Conservation (phyloP, 257 asterid genomes). For the Lycium ferocissimum region DNA sequence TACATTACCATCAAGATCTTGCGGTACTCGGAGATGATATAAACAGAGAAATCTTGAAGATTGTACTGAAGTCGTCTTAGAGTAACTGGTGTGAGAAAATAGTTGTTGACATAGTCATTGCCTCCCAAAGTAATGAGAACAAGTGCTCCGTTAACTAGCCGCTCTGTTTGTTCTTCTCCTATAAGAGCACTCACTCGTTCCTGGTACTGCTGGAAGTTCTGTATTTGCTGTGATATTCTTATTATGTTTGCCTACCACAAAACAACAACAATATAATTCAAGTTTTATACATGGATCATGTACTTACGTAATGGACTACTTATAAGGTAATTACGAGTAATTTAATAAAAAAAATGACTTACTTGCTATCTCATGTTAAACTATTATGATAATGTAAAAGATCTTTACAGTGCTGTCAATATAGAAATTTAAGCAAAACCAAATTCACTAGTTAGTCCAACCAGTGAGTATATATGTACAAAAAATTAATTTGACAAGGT, state of each 20-base stretch:
- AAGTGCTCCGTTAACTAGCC: slow-evolving; percentile 59
- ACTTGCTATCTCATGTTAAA: too few species aligned
- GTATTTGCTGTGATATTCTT: slow-evolving; percentile 54
- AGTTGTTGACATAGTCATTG: slow-evolving; percentile 83
- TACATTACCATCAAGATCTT: slow-evolving; percentile 56
- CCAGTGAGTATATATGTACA: not conserved
- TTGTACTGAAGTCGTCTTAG: slow-evolving; percentile 54
- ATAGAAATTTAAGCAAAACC: not conserved
- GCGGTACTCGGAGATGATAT: slow-evolving; percentile 64
- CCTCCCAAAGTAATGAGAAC: slow-evolving; percentile 80
- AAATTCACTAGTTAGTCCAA: not conserved
- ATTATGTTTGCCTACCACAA: slow-evolving; percentile 61
- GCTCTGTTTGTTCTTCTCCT: slow-evolving; percentile 50
- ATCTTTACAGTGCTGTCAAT: too few species aligned
- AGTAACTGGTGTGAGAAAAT: slow-evolving; percentile 62
- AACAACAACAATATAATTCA: not conserved
- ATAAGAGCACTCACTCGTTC: slow-evolving; percentile 51
- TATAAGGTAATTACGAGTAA: too few species aligned
- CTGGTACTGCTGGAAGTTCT: slow-evolving; percentile 55
- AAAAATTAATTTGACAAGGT: not conserved
- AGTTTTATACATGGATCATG: too few species aligned
- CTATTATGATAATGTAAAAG: too few species aligned
- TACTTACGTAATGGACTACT: too few species aligned
- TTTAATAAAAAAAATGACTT: too few species aligned
- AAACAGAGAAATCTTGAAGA: slow-evolving; percentile 52